A percentile compares a stretch with the other conserved stretches of the same genome.
Conservation (phyloP, 164 flowering plant genomes). For the Berberis thunbergii region DNA sequence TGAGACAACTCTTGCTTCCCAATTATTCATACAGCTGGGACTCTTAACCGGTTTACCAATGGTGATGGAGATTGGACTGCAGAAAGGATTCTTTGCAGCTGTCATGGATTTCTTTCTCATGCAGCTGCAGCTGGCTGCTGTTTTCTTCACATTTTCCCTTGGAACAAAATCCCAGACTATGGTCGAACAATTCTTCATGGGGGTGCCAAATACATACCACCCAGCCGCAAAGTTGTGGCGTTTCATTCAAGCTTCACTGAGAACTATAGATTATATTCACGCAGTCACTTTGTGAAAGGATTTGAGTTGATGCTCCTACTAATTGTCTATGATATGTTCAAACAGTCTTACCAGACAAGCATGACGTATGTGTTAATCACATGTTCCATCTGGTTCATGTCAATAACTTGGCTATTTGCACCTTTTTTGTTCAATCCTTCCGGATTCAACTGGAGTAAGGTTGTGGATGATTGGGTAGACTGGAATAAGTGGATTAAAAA, state of each 20-base stretch:
- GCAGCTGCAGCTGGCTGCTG: slow-evolving; percentile 90
- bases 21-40: slow-evolving; percentile 92
- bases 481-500: slow-evolving; percentile 94
- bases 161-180: slow-evolving; percentile 85
- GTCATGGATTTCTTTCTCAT: slow-evolving; percentile 77
- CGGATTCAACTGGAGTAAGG: slow-evolving; percentile 77
- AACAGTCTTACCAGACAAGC: slow-evolving; percentile 53
- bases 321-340: slow-evolving; percentile 59
- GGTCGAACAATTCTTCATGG: slow-evolving; percentile 94
- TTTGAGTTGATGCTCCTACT: slow-evolving; percentile 77
- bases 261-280: slow-evolving; percentile 81
- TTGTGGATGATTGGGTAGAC: slow-evolving; percentile 88
- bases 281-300: slow-evolving; percentile 96
- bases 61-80: slow-evolving; percentile 92
- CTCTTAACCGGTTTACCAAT: slow-evolving; percentile 89
- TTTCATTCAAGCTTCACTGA: slow-evolving; percentile 85
- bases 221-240: slow-evolving; percentile 87
- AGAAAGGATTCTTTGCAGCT: slow-evolving; percentile 81
- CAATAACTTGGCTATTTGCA: slow-evolving; percentile 82
- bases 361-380: slow-evolving; percentile 66
- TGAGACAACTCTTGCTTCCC: slow-evolving; percentile 88
- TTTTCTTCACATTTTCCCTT: slow-evolving; percentile 88
- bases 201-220: slow-evolving; percentile 90
- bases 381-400: slow-evolving; percentile 89
- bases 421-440: slow-evolving; percentile 95